Conservation (phyloP, 352 stramenopile genomes). For the Aphanomyces invadans region DNA sequence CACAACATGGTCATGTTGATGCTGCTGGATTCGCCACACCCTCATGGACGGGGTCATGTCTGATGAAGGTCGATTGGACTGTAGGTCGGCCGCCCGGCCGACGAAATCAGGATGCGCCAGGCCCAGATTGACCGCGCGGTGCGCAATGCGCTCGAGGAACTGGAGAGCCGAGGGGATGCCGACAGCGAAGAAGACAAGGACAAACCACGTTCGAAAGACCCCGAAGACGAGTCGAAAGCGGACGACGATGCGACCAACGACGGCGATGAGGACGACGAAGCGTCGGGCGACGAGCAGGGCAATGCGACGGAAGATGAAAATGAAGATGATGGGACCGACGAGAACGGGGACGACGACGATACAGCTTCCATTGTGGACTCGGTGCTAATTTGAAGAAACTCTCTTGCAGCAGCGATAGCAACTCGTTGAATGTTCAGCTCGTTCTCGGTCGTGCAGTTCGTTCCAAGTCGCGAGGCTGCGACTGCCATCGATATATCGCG, state of each 20-base stretch:
- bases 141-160: conserved; percentile 46
- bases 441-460: too few relatives aligned
- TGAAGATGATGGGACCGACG: background rate
- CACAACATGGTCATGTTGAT: too few relatives aligned
- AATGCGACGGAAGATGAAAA: conserved; percentile 8
- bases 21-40: too few relatives aligned
- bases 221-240: conserved; percentile 17
- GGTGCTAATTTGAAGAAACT: background rate
- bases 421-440: too few relatives aligned
- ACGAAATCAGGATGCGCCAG: conserved; percentile 50
- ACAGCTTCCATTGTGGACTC: background rate
- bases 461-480: too few relatives aligned
- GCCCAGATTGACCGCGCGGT: conserved; percentile 65
- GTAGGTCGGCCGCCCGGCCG: conserved; percentile 43
- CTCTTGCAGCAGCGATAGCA: too few relatives aligned
- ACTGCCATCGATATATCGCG: too few relatives aligned
- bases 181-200: conserved; percentile 23
- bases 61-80: background rate
- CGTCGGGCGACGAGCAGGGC: background rate
- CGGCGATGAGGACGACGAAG: background rate
- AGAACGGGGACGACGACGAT: conserved; percentile 6
- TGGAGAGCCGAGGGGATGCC: conserved; percentile 8
- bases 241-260: conserved; percentile 2
- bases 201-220: background rate
- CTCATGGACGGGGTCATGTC: too few relatives aligned